phyloP scores from a whole-genome alignment of 1,284 basidiomycete species.

The Dichomitus squalens region DNA sequence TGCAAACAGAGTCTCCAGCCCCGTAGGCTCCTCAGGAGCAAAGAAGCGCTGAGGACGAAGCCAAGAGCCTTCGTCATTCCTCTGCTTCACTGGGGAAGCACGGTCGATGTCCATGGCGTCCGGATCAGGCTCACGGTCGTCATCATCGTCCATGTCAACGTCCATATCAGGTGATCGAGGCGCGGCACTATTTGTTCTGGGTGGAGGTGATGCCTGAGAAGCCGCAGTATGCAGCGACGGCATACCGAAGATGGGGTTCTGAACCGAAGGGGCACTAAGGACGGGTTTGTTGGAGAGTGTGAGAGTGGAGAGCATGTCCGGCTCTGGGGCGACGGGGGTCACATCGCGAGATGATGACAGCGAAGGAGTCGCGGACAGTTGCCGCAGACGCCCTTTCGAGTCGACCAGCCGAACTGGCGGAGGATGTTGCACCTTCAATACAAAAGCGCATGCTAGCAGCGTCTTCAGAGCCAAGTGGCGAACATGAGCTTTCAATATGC shows the following conservation, averaged over 20 bases:
- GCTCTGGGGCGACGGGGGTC: slow-evolving; percentile 39
- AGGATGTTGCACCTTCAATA: slow-evolving; percentile 63
- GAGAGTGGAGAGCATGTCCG: slow-evolving; percentile 61
- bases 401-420: slow-evolving; percentile 68
- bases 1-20: slow-evolving; percentile 74
- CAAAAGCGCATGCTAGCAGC: slow-evolving; percentile 24
- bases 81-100: slow-evolving; percentile 47
- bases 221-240: slow-evolving; percentile 46
- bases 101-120: slow-evolving; percentile 68
- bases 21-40: slow-evolving; percentile 75
- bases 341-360: slow-evolving; percentile 32
- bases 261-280: slow-evolving; percentile 30
- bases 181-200: slow-evolving; percentile 4
- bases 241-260: slow-evolving; percentile 65
- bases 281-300: slow-evolving; percentile 67
- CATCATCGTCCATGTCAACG: slow-evolving; percentile 32
- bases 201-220: slow-evolving; percentile 27
- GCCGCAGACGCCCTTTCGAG: slow-evolving; percentile 18
- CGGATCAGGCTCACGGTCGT: slow-evolving; percentile 36
- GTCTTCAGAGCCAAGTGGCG: background rate
- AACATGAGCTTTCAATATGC: background rate
- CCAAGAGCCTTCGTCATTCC: slow-evolving; percentile 47
- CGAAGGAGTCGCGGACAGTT: slow-evolving; percentile 29
- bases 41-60: slow-evolving; percentile 74
- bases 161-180: slow-evolving; percentile 28